These are phyloP conservation scores for Puccinellia tenuiflora DNA, from an alignment of 176 grass and related monocot genomes.

Conservation along the genomic window DNA sequence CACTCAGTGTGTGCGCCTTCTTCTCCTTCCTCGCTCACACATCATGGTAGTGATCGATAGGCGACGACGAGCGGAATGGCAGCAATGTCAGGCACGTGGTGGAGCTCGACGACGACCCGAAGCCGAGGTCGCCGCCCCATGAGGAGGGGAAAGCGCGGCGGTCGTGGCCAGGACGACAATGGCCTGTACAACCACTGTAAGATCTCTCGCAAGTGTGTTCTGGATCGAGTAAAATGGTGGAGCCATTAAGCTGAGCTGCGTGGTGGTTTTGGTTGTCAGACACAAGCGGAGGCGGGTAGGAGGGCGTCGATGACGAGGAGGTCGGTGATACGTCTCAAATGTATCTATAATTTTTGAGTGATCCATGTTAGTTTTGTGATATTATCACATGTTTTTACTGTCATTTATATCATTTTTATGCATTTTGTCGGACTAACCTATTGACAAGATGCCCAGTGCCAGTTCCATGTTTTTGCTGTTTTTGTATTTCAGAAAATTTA, in stretches of 20 bases:
- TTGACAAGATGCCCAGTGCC: too few species aligned
- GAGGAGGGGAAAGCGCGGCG: slow-evolving; percentile 10
- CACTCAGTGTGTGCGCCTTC: slow-evolving; percentile 36
- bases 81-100: slow-evolving; percentile 23
- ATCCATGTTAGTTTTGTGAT: too few species aligned
- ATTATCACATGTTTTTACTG: too few species aligned
- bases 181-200: slow-evolving; percentile 83
- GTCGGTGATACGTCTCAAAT: too few species aligned
- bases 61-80: neutral
- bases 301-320: slow-evolving; percentile 81
- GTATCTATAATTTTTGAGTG: too few species aligned
- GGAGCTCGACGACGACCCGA: slow-evolving; percentile 72
- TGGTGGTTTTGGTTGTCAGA: slow-evolving; percentile 37
- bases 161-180: slow-evolving; percentile 15
- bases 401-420: too few species aligned
- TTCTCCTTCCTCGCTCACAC: neutral
- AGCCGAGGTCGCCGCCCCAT: slow-evolving; percentile 12
- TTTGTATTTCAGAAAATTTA: too few species aligned
- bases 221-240: neutral
- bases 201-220: neutral
- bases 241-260: neutral
- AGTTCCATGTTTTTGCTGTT: too few species aligned
- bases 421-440: too few species aligned
- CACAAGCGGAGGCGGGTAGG: slow-evolving; percentile 60
- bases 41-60: neutral